Percentiles rank a stretch among this genome's conserved stretches.
Evolutionary conservation across 805 yeast genomes (phyloP).

Genomic region (Candida silvicultrix): DNA sequence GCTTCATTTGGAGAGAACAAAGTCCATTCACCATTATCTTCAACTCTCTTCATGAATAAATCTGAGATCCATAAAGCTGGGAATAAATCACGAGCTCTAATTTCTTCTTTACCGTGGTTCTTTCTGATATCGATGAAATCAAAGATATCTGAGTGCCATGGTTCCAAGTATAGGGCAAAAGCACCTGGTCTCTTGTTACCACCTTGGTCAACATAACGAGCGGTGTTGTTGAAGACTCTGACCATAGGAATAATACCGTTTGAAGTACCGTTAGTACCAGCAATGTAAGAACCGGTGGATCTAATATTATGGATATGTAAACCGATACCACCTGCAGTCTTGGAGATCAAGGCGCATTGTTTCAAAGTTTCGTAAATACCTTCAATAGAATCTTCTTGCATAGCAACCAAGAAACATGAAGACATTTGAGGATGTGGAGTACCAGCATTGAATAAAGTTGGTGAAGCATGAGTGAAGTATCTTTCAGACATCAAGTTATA

Average conservation of each 20-base stretch:
- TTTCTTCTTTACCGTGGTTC: constrained; percentile 93
- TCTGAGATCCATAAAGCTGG: constrained; percentile 95
- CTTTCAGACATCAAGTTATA: constrained; percentile 82
- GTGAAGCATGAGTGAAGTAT: constrained; percentile 91
- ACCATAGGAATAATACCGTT: constrained; percentile 95
- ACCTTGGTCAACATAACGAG: constrained; percentile 96
- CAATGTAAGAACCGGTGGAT: constrained; percentile 78
- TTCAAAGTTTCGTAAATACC: constrained; percentile 90
- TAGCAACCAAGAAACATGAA: constrained; percentile 86
- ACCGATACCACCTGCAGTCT: constrained; percentile 96
- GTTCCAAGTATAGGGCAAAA: constrained; percentile 87
- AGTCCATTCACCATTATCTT: constrained; percentile 75
- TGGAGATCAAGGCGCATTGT: constrained; percentile 84
- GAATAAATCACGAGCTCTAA: constrained; percentile 88
- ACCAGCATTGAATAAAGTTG: constrained; percentile 92
- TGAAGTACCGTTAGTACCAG: constrained; percentile 90
- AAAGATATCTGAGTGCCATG: constrained; percentile 94
- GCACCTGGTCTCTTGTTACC: constrained; percentile 99
- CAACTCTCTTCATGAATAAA: constrained; percentile 87
- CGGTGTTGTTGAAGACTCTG: constrained; percentile 91
- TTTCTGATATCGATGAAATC: constrained; percentile 83
- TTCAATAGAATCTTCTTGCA: constrained; percentile 92
- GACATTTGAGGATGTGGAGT: constrained; percentile 81
- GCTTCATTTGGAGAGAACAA: constrained; percentile 86
- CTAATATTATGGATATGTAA: constrained; percentile 84